Evolutionary conservation across 805 yeast genomes (phyloP).

Genomic region (Yamadazyma laniorum): DNA sequence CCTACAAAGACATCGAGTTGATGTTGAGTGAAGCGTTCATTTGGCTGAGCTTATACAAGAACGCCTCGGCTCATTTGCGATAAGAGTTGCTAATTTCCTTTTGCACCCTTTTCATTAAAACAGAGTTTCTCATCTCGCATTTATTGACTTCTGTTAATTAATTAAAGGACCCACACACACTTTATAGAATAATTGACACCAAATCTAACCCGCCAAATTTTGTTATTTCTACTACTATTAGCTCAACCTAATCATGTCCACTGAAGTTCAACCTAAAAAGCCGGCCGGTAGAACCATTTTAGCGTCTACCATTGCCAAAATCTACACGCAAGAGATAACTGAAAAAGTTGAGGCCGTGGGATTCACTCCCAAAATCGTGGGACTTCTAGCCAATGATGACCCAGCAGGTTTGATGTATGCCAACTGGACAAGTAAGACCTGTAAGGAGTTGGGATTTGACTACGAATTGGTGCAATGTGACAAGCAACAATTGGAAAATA

Average conservation of each 20-base stretch:
- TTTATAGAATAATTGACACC: too few species aligned
- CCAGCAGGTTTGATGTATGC: conserved; percentile 97
- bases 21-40: conserved; percentile 92
- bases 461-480: conserved; percentile 73
- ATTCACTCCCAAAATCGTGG: conserved; percentile 76
- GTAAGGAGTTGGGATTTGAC: conserved; percentile 79
- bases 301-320: conserved; percentile 85
- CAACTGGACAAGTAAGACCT: conserved; percentile 90
- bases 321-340: conserved; percentile 70
- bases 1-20: conserved; percentile 85
- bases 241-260: not conserved
- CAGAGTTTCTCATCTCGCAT: conserved; percentile 8
- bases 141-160: conserved; percentile 10
- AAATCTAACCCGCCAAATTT: too few species aligned
- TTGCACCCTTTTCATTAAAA: not conserved
- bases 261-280: conserved; percentile 11
- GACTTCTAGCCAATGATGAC: conserved; percentile 86
- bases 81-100: not conserved
- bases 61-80: conserved; percentile 78
- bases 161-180: conserved; percentile 1
- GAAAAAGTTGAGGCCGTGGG: conserved; percentile 51
- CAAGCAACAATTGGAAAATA: conserved; percentile 83
- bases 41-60: conserved; percentile 91
- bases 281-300: conserved; percentile 77
- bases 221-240: not conserved